phyloP scores from a whole-genome alignment of 805 yeast species.

The Saccharomyces kudriavzevii region DNA sequence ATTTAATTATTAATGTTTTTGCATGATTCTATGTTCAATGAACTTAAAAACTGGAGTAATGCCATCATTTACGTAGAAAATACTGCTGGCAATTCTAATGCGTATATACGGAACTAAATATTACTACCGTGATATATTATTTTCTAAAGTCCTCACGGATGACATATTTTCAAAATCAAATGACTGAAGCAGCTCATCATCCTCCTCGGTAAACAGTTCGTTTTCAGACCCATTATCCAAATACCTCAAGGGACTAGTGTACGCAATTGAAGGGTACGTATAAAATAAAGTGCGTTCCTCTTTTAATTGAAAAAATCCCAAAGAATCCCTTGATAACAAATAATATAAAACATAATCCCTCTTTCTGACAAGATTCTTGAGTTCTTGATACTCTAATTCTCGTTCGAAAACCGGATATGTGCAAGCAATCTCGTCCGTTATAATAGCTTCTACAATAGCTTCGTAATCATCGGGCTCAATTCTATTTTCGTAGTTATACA shows the following conservation, averaged over 20 bases:
- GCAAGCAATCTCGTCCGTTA: conserved; percentile 13
- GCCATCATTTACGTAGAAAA: too few species aligned
- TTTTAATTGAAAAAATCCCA: conserved; percentile 20
- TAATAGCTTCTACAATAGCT: conserved; percentile 11
- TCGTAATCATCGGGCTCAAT: conserved; percentile 16
- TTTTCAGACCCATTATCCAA: conserved; percentile 1
- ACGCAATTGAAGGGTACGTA: conserved; percentile 14
- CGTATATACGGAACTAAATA: background rate
- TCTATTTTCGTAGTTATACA: conserved; percentile 16
- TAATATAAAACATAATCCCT: conserved; percentile 18
- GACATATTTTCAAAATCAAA: background rate
- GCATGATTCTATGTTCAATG: background rate
- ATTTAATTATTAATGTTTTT: background rate
- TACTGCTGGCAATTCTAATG: too few species aligned
- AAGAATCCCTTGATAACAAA: conserved; percentile 19
- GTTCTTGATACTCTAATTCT: conserved; percentile 23
- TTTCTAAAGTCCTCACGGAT: background rate
- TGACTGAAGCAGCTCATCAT: background rate
- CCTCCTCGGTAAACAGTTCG: background rate
- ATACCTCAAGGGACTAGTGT: conserved; percentile 7
- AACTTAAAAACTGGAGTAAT: background rate
- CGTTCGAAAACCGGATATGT: conserved; percentile 14
- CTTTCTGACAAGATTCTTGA: conserved; percentile 4
- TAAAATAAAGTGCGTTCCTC: conserved; percentile 16
- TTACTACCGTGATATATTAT: background rate